These are phyloP conservation scores for Penicillium crustosum DNA, from an alignment of 2,329 filamentous ascomycete genomes.

Conservation along the genomic window DNA sequence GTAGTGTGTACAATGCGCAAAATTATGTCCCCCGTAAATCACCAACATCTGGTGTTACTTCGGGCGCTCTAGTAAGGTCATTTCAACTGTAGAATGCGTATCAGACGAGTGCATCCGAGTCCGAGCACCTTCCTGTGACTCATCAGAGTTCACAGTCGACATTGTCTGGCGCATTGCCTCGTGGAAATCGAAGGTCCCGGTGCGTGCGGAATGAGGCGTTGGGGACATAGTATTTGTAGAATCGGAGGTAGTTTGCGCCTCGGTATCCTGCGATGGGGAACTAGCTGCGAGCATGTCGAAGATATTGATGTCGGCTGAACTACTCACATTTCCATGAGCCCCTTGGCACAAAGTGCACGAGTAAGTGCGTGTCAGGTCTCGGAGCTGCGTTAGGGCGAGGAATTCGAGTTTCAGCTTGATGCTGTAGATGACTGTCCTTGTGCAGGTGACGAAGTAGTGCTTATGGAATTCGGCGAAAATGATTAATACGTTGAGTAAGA, in stretches of 20 bases:
- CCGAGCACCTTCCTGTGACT: neutral
- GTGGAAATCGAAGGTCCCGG: slow-evolving; percentile 19
- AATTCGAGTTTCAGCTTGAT: slow-evolving; percentile 49
- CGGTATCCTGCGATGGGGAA: neutral
- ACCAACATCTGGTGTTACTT: neutral
- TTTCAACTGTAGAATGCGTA: slow-evolving; percentile 14
- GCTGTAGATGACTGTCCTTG: slow-evolving; percentile 43
- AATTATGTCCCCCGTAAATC: neutral
- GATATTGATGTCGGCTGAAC: slow-evolving; percentile 17
- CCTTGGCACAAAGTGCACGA: slow-evolving; percentile 14
- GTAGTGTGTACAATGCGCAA: neutral
- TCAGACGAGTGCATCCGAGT: slow-evolving; percentile 6
- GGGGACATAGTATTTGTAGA: neutral
- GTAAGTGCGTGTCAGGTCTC: slow-evolving; percentile 27
- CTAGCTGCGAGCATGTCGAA: slow-evolving; percentile 10
- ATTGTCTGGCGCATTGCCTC: slow-evolving; percentile 17
- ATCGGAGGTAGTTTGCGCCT: neutral
- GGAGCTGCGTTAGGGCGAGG: slow-evolving; percentile 41
- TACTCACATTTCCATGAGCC: neutral
- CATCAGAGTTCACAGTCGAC: slow-evolving; percentile 7
- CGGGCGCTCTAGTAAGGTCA: slow-evolving; percentile 1
- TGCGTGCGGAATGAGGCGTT: neutral
- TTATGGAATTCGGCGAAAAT: slow-evolving; percentile 36
- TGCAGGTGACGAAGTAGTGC: slow-evolving; percentile 38
- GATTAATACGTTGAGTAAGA: slow-evolving; percentile 39